A percentile compares a stretch with the other conserved stretches of the same genome.
phyloP scores from a whole-genome alignment of 768 basidiomycete species.

The Pleurotus giganteus region DNA sequence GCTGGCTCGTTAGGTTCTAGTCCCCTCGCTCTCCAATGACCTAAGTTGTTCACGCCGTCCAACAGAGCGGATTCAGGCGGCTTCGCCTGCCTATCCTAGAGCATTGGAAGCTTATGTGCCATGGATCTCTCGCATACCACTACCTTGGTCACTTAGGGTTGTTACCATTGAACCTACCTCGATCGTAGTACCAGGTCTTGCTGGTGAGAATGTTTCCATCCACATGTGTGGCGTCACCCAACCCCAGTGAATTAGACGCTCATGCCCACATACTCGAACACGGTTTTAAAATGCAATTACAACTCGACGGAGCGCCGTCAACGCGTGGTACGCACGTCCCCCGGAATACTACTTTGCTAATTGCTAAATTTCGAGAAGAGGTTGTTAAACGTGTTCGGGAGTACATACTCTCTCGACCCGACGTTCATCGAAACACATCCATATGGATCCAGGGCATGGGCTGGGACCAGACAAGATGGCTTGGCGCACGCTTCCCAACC shows the following conservation, averaged over 20 bases:
- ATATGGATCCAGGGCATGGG: conserved; percentile 85
- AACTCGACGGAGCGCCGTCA: conserved; percentile 56
- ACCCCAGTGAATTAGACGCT: conserved; percentile 48
- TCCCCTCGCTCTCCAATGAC: not conserved
- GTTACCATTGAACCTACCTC: conserved; percentile 24
- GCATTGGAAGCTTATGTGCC: not conserved
- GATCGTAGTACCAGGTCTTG: conserved; percentile 69
- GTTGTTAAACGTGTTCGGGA: conserved; percentile 57
- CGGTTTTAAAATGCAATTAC: conserved; percentile 67
- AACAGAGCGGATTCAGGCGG: not conserved
- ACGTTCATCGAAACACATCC: conserved; percentile 47
- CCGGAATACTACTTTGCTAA: not conserved
- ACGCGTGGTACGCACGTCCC: conserved; percentile 44
- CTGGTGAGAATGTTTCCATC: conserved; percentile 42
- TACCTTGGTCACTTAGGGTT: conserved; percentile 10
- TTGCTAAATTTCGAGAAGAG: conserved; percentile 37
- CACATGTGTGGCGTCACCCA: not conserved
- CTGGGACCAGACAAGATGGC: conserved; percentile 92
- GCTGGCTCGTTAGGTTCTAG: conserved; percentile 48
- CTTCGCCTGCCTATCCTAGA: not conserved
- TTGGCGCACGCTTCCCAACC: conserved; percentile 60
- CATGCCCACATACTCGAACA: conserved; percentile 79
- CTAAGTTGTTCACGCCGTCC: too few species aligned
- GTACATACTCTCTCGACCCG: conserved; percentile 58
- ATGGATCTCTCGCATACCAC: conserved; percentile 3